These are phyloP conservation scores for Ascochyta rabiei DNA, from an alignment of 2,329 filamentous ascomycete species.

Conservation along the genomic window DNA sequence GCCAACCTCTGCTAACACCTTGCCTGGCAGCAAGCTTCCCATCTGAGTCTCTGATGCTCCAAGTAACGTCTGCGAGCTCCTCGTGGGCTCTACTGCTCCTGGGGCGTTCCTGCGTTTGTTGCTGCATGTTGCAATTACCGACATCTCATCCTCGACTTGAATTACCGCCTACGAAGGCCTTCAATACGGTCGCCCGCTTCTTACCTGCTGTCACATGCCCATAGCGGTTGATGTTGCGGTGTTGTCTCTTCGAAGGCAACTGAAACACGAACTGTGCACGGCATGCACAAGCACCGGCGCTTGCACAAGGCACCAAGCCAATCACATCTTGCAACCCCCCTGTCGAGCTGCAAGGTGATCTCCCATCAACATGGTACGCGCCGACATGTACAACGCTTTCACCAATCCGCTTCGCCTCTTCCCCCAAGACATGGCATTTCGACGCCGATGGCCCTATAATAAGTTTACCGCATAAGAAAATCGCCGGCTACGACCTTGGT, in stretches of 20 bases:
- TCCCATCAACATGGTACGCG: constrained; percentile 42
- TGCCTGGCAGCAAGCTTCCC: neutral
- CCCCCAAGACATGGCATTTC: constrained; percentile 33
- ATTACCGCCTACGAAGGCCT: neutral
- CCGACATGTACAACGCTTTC: constrained; percentile 28
- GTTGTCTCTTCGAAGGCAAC: constrained; percentile 18
- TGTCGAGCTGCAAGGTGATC: constrained; percentile 39
- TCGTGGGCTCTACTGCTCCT: neutral
- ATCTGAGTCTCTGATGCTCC: neutral
- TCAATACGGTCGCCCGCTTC: neutral
- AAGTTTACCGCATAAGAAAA: constrained; percentile 28
- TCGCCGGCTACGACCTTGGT: neutral
- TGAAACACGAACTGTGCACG: constrained; percentile 34
- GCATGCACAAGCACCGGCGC: constrained; percentile 33
- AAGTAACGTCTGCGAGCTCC: neutral
- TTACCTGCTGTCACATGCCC: constrained; percentile 22
- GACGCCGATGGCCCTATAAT: constrained; percentile 39
- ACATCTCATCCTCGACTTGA: neutral
- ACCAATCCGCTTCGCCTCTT: constrained; percentile 39
- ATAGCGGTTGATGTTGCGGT: constrained; percentile 11
- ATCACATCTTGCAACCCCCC: constrained; percentile 25
- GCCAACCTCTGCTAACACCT: neutral
- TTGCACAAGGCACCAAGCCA: constrained; percentile 31
- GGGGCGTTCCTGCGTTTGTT: neutral
- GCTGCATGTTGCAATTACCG: neutral